Evolutionary conservation across 371 early-diverging fungal genomes (phyloP).

Genomic region (Vittaforma corneae): DNA sequence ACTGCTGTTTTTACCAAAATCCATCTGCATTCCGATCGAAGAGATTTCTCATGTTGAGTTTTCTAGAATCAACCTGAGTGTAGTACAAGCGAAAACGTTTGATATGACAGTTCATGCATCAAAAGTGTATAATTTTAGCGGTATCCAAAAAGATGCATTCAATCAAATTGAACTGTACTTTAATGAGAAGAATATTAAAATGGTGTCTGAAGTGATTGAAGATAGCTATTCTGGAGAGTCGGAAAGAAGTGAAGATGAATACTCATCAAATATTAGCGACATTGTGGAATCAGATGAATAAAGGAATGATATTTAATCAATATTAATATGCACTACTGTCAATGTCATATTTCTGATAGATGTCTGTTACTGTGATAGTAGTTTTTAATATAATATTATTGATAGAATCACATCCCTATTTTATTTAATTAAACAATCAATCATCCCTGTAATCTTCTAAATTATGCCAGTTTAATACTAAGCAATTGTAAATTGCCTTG

Average conservation of each 20-base stretch:
- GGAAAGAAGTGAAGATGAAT: slow-evolving; percentile 24
- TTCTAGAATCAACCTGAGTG: slow-evolving; percentile 57
- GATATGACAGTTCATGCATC: slow-evolving; percentile 54
- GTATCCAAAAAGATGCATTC: slow-evolving; percentile 56
- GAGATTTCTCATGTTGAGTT: slow-evolving; percentile 80
- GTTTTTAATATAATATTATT: too few relatives aligned
- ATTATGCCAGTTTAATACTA: too few relatives aligned
- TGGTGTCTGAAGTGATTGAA: slow-evolving; percentile 53
- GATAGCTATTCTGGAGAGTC: slow-evolving; percentile 28
- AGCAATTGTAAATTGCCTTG: too few relatives aligned
- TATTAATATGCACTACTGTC: too few relatives aligned
- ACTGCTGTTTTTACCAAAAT: slow-evolving; percentile 82
- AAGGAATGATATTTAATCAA: slow-evolving; percentile 2
- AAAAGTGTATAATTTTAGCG: slow-evolving; percentile 49
- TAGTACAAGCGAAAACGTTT: slow-evolving; percentile 57
- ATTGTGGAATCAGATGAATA: slow-evolving; percentile 12
- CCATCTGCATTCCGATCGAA: slow-evolving; percentile 69
- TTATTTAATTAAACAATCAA: too few relatives aligned
- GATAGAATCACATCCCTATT: too few relatives aligned
- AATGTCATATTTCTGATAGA: too few relatives aligned
- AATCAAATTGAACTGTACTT: slow-evolving; percentile 53
- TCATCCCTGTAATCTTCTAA: too few relatives aligned
- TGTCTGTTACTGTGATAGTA: too few relatives aligned
- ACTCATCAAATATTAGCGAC: slow-evolving; percentile 13
- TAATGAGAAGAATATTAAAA: slow-evolving; percentile 39